These are phyloP conservation scores for Termitomyces heimii DNA, from an alignment of 768 basidiomycete genomes.

Conservation along the genomic window DNA sequence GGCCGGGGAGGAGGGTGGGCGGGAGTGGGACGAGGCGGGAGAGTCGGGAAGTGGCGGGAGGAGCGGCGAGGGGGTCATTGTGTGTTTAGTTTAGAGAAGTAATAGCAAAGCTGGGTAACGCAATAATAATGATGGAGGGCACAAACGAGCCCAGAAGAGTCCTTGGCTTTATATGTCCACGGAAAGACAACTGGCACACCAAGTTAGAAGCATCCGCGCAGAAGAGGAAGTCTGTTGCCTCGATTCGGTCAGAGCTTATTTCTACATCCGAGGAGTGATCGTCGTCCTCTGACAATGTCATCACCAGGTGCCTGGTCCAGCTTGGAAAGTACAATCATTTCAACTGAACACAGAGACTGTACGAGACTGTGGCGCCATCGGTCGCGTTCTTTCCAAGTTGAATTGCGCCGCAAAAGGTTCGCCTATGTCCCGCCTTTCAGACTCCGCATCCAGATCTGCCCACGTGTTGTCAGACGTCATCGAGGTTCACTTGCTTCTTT, in stretches of 20 bases:
- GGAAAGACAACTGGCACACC: not conserved
- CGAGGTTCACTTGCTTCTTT: too few species aligned
- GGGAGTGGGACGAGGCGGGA: not conserved
- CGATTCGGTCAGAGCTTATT: not conserved
- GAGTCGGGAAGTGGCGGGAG: not conserved
- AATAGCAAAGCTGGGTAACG: not conserved
- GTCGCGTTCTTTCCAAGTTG: not conserved
- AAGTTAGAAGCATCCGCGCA: not conserved
- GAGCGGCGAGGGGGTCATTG: not conserved
- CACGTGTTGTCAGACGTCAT: not conserved
- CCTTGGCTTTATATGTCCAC: not conserved
- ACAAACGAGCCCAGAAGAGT: not conserved
- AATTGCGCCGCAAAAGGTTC: not conserved
- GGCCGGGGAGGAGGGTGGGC: not conserved
- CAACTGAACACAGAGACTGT: not conserved
- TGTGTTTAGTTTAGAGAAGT: not conserved
- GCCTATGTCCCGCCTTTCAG: not conserved
- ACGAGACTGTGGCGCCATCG: not conserved
- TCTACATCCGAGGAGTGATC: not conserved
- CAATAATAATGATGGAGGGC: not conserved
- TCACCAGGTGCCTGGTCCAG: not conserved
- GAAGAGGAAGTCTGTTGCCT: not conserved
- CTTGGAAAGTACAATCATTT: not conserved
- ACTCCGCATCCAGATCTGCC: not conserved
- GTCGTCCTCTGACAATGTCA: not conserved